Evolutionary conservation across 2,329 filamentous ascomycete species (phyloP), one percentile per base, ranked within the genome.

Genomic region (Ophiostoma piceae): DNA sequence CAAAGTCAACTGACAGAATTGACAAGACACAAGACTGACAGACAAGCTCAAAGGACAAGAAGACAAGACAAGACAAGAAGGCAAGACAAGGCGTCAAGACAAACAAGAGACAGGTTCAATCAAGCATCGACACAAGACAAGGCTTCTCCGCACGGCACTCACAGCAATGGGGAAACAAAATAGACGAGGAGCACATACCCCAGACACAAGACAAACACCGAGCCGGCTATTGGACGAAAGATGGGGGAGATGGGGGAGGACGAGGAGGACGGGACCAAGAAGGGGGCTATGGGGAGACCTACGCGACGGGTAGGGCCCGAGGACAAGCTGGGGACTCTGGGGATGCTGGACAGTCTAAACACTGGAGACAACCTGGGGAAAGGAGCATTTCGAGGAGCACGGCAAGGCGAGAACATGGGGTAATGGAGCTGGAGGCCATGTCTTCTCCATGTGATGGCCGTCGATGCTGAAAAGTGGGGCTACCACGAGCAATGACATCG

Each of bases 391-490:
- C 35, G 62, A 65, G 32, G 62, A 65, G 19, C 32, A 39, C 35
- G 62, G 35, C 62, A 65, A 65, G 62, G 62, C 62, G 9, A 37
- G 32, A 65, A 65, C 62, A 65, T 65, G 62, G 62, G 62, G 62
- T 65, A 65, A 65, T 65, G 60, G 60, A 37, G 60, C 29, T 64
- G 60, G 29, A 35, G 35, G 35, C 35, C 35, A 35, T 35, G 35
- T 35, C 35, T 65, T 39, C 14, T 32, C 14, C 57, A 39, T 65
- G 60, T 8, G 32, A 62, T 62, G 22, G n/a, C 22, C 12, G 26
- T 6, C 9, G 3, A 5, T 16, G 43, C 16, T 16, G 19, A 19
- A 47, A 5, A 16, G 57, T 62, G 57, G 57, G 12, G 16, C 57
- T 62, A 5, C 57, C 22, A 62, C 57, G 26, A 16, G 57, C 57